These are phyloP conservation scores for Backusella circina DNA, from an alignment of 192 early-diverging fungal genomes.

Conservation along the genomic window DNA sequence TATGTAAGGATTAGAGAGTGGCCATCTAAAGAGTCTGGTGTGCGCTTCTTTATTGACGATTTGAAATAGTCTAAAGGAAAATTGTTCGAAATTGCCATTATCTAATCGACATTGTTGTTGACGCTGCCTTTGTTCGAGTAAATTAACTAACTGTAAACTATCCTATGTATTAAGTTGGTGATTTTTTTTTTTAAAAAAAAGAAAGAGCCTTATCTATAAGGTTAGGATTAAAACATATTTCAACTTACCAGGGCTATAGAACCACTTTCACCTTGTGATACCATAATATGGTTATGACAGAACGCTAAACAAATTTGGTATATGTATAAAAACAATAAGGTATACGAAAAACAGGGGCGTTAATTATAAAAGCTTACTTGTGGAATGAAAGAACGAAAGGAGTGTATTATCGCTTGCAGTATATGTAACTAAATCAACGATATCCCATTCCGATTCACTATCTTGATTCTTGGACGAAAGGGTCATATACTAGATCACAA, in stretches of 20 bases:
- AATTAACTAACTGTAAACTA: background rate
- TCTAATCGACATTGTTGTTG: background rate
- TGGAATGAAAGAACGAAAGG: constrained; percentile 17
- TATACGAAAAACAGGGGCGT: background rate
- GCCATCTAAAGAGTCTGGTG: background rate
- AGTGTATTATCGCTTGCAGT: constrained; percentile 15
- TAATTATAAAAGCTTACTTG: background rate
- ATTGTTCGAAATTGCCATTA: background rate
- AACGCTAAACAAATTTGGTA: background rate
- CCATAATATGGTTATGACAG: background rate
- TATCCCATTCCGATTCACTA: constrained; percentile 4
- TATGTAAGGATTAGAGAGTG: background rate
- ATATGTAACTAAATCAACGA: constrained; percentile 17
- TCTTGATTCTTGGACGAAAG: background rate
- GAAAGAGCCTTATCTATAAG: background rate
- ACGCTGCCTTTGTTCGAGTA: background rate
- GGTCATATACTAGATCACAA: background rate
- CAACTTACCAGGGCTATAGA: background rate
- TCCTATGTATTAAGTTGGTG: background rate
- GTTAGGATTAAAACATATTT: background rate
- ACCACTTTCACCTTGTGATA: background rate
- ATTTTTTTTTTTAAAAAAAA: background rate
- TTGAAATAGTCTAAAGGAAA: constrained; percentile 1
- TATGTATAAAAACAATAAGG: background rate
- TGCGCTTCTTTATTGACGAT: background rate